Conservation (phyloP, 176 grass and related monocot genomes). For the Triticum aestivum region DNA sequence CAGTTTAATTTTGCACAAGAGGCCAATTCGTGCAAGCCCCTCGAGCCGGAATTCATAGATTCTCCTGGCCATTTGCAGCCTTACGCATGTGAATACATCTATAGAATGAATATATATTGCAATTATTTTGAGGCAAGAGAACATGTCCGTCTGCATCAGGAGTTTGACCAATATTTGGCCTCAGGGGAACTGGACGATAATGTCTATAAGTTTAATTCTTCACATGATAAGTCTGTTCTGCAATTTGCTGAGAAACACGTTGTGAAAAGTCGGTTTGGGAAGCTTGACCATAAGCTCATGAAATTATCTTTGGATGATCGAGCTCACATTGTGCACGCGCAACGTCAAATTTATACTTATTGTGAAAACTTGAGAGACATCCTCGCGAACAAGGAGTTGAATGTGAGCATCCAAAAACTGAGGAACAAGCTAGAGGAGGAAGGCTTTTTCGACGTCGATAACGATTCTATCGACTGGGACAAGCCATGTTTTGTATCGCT, state of each 20-base stretch:
- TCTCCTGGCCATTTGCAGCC: not conserved
- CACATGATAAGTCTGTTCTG: not conserved
- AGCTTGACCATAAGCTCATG: not conserved
- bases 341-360: not conserved
- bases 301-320: not conserved
- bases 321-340: not conserved
- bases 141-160: not conserved
- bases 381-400: no score
- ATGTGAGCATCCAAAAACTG: no score
- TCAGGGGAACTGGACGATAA: not conserved
- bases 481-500: not conserved
- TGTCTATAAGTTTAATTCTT: not conserved
- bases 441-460: not conserved
- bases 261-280: not conserved
- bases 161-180: not conserved
- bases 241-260: not conserved
- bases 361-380: not conserved
- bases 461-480: not conserved
- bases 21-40: not conserved
- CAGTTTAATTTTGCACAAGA: not conserved
- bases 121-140: constrained; percentile 12
- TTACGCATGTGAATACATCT: not conserved
- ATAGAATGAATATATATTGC: not conserved
- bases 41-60: not conserved
- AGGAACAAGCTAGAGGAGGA: not conserved